Evolutionary conservation across 345 rosid species (phyloP).

Genomic region (Atalantia buxifolia): DNA sequence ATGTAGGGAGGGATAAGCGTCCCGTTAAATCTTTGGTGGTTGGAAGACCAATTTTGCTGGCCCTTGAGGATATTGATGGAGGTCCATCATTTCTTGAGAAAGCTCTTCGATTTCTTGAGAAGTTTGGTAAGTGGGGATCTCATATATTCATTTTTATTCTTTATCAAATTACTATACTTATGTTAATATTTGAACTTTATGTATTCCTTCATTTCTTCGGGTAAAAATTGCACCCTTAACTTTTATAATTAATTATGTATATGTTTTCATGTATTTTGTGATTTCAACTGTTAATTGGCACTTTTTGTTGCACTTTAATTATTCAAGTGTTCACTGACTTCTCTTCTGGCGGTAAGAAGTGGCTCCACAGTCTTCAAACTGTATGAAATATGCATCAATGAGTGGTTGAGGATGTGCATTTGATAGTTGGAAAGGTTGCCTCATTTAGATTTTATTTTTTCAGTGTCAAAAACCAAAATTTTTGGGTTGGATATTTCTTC

Average conservation of each 20-base stretch:
- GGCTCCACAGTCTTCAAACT: neutral
- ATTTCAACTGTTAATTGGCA: neutral
- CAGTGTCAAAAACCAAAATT: neutral
- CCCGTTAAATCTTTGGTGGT: constrained; percentile 92
- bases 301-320: neutral
- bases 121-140: constrained; percentile 59
- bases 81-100: constrained; percentile 99
- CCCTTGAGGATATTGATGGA: constrained; percentile 98
- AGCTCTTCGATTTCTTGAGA: constrained; percentile 94
- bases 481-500: neutral
- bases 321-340: neutral
- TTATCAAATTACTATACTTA: neutral
- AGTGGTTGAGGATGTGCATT: neutral
- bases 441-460: neutral
- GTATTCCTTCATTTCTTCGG: neutral
- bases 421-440: neutral
- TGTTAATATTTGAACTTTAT: neutral
- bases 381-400: neutral
- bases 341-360: neutral
- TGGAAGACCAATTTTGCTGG: constrained; percentile 98
- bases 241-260: neutral
- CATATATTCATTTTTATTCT: constrained; percentile 3
- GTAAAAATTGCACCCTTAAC: neutral
- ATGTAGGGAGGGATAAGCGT: constrained; percentile 90
- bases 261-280: neutral